Base-by-base conservation (phyloP, 2,329 filamentous ascomycete species). In the Aspergillus sp. region DNA sequence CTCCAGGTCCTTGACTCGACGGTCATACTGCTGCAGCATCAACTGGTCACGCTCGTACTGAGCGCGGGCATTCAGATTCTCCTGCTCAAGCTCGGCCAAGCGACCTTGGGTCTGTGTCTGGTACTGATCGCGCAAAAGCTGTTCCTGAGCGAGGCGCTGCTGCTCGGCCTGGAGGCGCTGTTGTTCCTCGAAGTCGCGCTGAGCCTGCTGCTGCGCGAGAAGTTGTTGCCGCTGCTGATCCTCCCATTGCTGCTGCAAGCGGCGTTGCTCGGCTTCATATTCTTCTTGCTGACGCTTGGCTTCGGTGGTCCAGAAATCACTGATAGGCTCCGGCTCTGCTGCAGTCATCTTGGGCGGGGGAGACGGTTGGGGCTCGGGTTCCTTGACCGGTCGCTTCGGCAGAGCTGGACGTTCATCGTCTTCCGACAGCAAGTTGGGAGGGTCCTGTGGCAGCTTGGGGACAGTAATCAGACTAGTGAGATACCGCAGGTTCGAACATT, bases 41-140 rank as follows among this genome's bases (percentile, higher is more conserved):
- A 99, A 82, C 78, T 98, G 95, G 74, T 99, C 93, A n/a, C 90
- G 90, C 76, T 98, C 93, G 73, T 97, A 98, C 77, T 98, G 95
- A 8, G 93, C 91, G 45, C 95, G 87, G 4, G 95, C 95, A 70
- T 95, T 94, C 25, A 99, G 81, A 68, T 99, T 98, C 78, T 98
- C 94, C 60, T 90, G 91, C 79, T 99, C 94, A 53, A 99, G 82
- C 78, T 99, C 95, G 1, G 94, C 95, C 70, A 99, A 84, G n/a
- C 92, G 89, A 41, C 95, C 95, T 74, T 98, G 93, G 0, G 94
- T 98, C 73, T 98, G 94, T 79, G 93, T 92, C 70, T 94, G 89
- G 62, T 91, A 91, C 72, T 99, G 95, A 66, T 98, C 92, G 23
- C 89, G 86, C 72, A 95, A 81, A 32, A 99, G 83, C 49, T 95